These are phyloP conservation scores for Rachicladosporium sp. DNA, from an alignment of 2,329 filamentous ascomycete species.

Conservation along the genomic window DNA sequence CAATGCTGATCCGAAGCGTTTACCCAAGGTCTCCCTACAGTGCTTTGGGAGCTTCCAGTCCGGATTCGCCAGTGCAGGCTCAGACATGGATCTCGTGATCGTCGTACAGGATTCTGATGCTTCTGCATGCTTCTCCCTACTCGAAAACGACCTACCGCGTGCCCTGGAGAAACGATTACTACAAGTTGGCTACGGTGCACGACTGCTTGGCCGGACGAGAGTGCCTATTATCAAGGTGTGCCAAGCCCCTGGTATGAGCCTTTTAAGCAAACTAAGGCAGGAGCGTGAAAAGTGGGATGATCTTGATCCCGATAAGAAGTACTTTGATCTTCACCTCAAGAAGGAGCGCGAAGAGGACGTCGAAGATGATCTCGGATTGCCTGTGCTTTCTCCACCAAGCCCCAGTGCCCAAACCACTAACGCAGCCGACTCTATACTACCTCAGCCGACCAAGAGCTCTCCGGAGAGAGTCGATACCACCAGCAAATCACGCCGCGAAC, in stretches of 20 bases:
- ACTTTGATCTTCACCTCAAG: conserved; percentile 28
- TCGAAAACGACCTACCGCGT: conserved; percentile 51
- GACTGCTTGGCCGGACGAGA: conserved; percentile 63
- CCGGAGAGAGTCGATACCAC: conserved; percentile 1
- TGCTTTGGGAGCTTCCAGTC: conserved; percentile 76
- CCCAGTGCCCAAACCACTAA: background rate
- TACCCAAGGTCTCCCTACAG: conserved; percentile 48
- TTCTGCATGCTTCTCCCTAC: conserved; percentile 24
- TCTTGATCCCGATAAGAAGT: conserved; percentile 35
- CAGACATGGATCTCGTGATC: conserved; percentile 80
- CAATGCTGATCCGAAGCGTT: conserved; percentile 36
- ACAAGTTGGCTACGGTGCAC: conserved; percentile 59
- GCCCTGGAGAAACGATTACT: conserved; percentile 65
- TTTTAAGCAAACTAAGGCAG: conserved; percentile 49
- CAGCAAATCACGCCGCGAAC: conserved; percentile 3
- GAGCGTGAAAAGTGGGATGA: conserved; percentile 62
- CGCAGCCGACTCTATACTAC: background rate
- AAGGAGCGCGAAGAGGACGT: conserved; percentile 11
- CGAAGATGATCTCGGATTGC: conserved; percentile 2
- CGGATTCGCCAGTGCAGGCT: conserved; percentile 76
- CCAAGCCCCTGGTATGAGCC: conserved; percentile 50
- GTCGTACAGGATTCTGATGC: conserved; percentile 39
- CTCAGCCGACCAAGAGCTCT: background rate
- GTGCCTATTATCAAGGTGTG: conserved; percentile 85
- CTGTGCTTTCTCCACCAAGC: background rate